These are phyloP conservation scores for Hymenoscyphus infarciens DNA, from an alignment of 2,329 filamentous ascomycete genomes.

Conservation along the genomic window DNA sequence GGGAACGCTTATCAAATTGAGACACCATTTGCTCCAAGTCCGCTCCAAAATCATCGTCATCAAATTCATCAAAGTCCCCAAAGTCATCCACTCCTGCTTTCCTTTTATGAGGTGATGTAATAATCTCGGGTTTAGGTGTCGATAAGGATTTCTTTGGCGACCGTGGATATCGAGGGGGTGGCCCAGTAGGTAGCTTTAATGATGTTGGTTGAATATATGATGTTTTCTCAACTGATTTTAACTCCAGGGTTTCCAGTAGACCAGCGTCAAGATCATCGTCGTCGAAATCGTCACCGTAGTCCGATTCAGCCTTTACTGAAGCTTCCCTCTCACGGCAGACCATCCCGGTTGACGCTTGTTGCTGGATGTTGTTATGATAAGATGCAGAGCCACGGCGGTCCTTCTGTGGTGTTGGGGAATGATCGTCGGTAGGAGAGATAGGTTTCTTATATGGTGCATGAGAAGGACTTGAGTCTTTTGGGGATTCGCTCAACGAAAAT, in stretches of 20 bases:
- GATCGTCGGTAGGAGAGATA: neutral
- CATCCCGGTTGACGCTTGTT: neutral
- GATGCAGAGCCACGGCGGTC: neutral
- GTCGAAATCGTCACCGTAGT: conserved; percentile 44
- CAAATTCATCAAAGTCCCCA: conserved; percentile 57
- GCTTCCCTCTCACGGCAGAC: neutral
- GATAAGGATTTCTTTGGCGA: neutral
- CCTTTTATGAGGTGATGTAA: neutral
- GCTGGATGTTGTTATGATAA: neutral
- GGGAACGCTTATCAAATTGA: conserved; percentile 45
- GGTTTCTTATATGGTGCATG: neutral
- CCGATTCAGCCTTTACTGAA: conserved; percentile 22
- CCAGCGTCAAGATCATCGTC: conserved; percentile 45
- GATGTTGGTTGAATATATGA: neutral
- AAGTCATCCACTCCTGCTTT: conserved; percentile 51
- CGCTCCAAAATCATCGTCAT: conserved; percentile 50
- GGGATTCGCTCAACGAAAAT: conserved; percentile 3
- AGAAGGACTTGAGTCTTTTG: neutral
- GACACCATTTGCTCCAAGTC: conserved; percentile 57
- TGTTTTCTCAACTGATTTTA: conserved; percentile 33
- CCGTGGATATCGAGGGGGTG: conserved; percentile 1
- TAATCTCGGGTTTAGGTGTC: neutral
- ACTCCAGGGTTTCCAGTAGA: conserved; percentile 52
- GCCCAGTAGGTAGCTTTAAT: conserved; percentile 5
- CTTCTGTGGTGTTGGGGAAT: neutral